Conservation (phyloP, 768 basidiomycete genomes). For the Zangia roseola region DNA sequence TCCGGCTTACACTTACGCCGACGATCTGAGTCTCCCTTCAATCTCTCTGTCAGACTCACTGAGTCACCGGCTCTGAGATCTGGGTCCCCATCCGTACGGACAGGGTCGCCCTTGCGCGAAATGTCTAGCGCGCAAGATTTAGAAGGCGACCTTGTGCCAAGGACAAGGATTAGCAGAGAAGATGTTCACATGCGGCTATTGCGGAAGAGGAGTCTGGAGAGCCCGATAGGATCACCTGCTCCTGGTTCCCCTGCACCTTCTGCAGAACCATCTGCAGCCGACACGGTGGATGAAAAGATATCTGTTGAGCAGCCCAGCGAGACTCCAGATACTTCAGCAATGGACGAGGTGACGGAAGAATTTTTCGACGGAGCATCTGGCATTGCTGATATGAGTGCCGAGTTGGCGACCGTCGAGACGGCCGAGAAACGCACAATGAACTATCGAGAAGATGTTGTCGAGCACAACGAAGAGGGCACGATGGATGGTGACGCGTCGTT, state of each 20-base stretch:
- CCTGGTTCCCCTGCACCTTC: conserved; percentile 10
- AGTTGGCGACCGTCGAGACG: conserved; percentile 48
- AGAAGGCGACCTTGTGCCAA: conserved; percentile 22
- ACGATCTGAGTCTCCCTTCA: conserved; percentile 25
- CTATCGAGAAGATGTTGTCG: neutral
- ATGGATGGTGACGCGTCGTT: neutral
- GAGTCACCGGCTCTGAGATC: conserved; percentile 20
- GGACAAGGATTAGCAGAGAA: conserved; percentile 51
- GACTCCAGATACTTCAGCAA: neutral
- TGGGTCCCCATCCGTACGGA: conserved; percentile 20
- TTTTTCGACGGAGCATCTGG: conserved; percentile 41
- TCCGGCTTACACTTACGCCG: conserved; percentile 12
- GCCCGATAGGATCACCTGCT: conserved; percentile 32
- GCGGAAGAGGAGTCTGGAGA: conserved; percentile 44
- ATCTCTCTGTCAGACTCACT: conserved; percentile 13
- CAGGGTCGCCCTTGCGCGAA: conserved; percentile 31
- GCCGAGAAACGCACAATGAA: conserved; percentile 43
- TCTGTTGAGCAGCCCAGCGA: neutral
- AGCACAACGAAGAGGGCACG: neutral
- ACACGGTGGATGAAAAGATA: neutral
- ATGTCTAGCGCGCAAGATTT: conserved; percentile 20
- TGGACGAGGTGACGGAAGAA: conserved; percentile 28
- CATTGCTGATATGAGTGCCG: conserved; percentile 39
- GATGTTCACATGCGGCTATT: conserved; percentile 51
- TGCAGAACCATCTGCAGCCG: neutral